Evolutionary conservation across 1,284 basidiomycete genomes (phyloP), one percentile per base, ranked within the genome.

Genomic region (Pyrrhoderma noxium): DNA sequence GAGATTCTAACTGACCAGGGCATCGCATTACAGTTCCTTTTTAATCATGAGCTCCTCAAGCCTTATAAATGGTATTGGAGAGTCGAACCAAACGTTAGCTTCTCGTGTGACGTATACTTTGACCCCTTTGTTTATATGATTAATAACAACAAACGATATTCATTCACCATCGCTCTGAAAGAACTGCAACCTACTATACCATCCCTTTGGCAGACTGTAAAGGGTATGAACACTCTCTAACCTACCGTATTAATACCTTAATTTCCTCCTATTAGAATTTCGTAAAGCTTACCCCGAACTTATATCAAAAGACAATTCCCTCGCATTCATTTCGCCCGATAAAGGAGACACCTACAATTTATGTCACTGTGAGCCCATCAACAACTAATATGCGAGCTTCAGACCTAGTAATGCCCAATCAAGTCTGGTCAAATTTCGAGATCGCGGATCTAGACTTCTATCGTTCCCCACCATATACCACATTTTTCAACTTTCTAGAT

Each of bases 111-210:
- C 59, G 64, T 88, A 44, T 70, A 75, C 42, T 79, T 78, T 56
- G 88, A 91, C 58, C 87, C 87, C 0, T 90, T 90, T 71, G 55
- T 80, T 2, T 81, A 76, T 64, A 86, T 91, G 86, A 73, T 85
- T 60, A 74, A 85, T 38, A 70, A 87, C 59, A 75, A 82, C 56
- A 89, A 89, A 64, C 48, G 21, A n/a, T 53, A 19, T 25, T 38
- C 11, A 3, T 91, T 88, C 65, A 88, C 85, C 0, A 77, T 92
- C 43, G 77, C 85, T 1, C 70, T 91, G 63, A 85, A 82, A 65
- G 89, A 92, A 64, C 88, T 80, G 63, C 68, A 74, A 45, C 75
- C 77, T 49, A 92, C 89, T 0, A 85, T 91, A 41, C 76, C 79
- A 4, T 84, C 84, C 0, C 70, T 92, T 1, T 92, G 87, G 88